These are phyloP conservation scores for Penicillium goetzii DNA, from an alignment of 495 filamentous ascomycete genomes.

Conservation along the genomic window DNA sequence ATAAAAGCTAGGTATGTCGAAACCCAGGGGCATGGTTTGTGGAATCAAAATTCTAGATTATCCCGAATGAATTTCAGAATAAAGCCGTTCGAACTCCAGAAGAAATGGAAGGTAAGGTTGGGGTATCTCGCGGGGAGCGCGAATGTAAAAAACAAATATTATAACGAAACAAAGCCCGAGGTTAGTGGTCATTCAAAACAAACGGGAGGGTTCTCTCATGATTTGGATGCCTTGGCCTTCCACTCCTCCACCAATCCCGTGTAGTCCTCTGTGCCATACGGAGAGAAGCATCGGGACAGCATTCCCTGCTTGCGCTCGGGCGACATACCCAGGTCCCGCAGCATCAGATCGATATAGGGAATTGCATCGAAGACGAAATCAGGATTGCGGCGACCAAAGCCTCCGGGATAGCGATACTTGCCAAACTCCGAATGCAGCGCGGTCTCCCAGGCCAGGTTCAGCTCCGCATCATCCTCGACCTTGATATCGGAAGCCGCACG, in stretches of 20 bases:
- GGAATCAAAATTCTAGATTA: neutral
- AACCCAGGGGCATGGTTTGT: no score
- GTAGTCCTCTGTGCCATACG: slow-evolving; percentile 67
- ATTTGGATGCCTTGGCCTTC: slow-evolving; percentile 26
- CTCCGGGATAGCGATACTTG: slow-evolving; percentile 68
- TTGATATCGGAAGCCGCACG: slow-evolving; percentile 24
- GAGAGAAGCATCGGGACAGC: slow-evolving; percentile 54
- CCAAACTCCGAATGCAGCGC: slow-evolving; percentile 69
- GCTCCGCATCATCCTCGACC: slow-evolving; percentile 23
- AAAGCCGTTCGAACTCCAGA: neutral
- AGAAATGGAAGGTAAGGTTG: no score
- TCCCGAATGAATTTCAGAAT: neutral
- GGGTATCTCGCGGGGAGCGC: slow-evolving; percentile 12
- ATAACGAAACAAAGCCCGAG: neutral
- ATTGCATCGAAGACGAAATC: slow-evolving; percentile 78
- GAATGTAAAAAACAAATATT: slow-evolving; percentile 9
- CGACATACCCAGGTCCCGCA: slow-evolving; percentile 65
- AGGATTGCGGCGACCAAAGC: slow-evolving; percentile 64
- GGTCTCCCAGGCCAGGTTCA: slow-evolving; percentile 56
- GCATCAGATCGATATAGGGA: slow-evolving; percentile 75
- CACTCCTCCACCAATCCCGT: slow-evolving; percentile 62
- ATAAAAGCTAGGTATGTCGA: no score
- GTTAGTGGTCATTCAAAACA: neutral
- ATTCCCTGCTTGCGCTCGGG: slow-evolving; percentile 45
- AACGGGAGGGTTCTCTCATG: neutral